These are phyloP conservation scores for Cutaneotrichosporon sp. DNA, from an alignment of 1,284 basidiomycete genomes.

Conservation along the genomic window DNA sequence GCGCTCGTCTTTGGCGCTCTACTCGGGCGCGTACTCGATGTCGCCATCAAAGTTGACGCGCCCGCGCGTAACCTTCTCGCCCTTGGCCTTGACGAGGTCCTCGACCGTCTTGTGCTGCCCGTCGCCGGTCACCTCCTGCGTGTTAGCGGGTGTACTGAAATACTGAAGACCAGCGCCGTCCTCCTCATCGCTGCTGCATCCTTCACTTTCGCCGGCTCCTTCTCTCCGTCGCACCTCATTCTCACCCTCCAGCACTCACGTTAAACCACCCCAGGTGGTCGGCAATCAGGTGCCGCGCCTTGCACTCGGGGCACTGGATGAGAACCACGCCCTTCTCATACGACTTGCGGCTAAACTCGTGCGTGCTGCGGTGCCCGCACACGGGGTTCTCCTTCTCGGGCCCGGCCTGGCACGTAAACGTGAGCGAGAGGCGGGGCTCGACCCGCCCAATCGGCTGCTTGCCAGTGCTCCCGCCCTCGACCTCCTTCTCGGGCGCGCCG, in stretches of 20 bases:
- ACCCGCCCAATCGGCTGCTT: conserved; percentile 35
- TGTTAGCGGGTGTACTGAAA: background rate
- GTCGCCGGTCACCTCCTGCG: conserved; percentile 60
- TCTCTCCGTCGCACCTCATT: background rate
- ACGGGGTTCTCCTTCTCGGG: conserved; percentile 44
- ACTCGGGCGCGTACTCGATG: conserved; percentile 48
- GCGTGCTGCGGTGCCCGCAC: conserved; percentile 80
- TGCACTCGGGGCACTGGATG: conserved; percentile 87
- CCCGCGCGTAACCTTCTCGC: conserved; percentile 71
- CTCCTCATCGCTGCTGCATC: too few species aligned
- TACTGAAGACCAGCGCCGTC: too few species aligned
- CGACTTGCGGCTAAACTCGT: conserved; percentile 79
- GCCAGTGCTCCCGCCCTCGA: background rate
- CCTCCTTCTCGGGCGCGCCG: conserved; percentile 12
- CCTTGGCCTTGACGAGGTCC: conserved; percentile 72
- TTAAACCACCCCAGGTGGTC: conserved; percentile 91
- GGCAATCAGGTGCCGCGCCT: conserved; percentile 83
- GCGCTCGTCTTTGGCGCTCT: too few species aligned
- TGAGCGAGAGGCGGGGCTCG: conserved; percentile 58
- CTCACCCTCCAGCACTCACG: conserved; percentile 30
- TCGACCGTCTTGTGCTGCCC: conserved; percentile 76
- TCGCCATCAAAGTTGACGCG: conserved; percentile 56
- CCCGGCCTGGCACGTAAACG: conserved; percentile 82
- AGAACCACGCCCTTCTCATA: conserved; percentile 90
- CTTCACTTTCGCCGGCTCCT: too few species aligned